Base-by-base conservation (phyloP, 768 basidiomycete genomes). In the Lyophyllum shimeji region DNA sequence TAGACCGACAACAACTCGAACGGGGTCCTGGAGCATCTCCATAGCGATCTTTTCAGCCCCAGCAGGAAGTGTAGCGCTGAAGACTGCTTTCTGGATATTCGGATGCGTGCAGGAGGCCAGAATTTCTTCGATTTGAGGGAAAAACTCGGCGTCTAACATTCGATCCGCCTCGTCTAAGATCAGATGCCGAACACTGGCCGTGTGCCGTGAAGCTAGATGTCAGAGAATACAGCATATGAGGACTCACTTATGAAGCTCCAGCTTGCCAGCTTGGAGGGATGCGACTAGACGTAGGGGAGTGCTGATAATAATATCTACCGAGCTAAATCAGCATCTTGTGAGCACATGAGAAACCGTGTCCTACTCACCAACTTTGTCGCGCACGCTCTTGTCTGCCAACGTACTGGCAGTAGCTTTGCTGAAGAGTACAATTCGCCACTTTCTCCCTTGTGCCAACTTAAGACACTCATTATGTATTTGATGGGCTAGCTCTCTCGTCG, bases 51-150 rank as follows among this genome's bases (percentile, higher is more conserved):
- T 90, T 69, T 99, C 97, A 0, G 83, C 88, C 9, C 86, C 84
- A 11, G 91, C 86, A 17, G 96, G 96, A 43, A 99, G 83, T 0
- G 97, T 99, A 1, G 97, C 97, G 63, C 93, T 95, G 69, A 98
- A 94, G 18, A 98, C 86, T 1, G 90, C 89, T 64, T 94, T 97
- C 67, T 93, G 93, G 0, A 95, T 59, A 1, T 74, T 69, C 2
- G 82, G 68, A 66, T 87, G 76, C 0, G 83, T 83, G 64, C 94
- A 97, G 17, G 89, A 82, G 1, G 82, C 82, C 12, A 95, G 72
- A 50, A 98, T 86, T 69, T 95, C 96, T 74, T 94, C 82, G 1
- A 93, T 83, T 74, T 98, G 96, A 9, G 82, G 75, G 52, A 93
- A 73, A 71, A 99, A 99, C 64, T 96, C 95, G 6, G 82, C 62